These are phyloP conservation scores for Plasmopara viticola DNA, from an alignment of 352 stramenopile genomes.

Conservation along the genomic window DNA sequence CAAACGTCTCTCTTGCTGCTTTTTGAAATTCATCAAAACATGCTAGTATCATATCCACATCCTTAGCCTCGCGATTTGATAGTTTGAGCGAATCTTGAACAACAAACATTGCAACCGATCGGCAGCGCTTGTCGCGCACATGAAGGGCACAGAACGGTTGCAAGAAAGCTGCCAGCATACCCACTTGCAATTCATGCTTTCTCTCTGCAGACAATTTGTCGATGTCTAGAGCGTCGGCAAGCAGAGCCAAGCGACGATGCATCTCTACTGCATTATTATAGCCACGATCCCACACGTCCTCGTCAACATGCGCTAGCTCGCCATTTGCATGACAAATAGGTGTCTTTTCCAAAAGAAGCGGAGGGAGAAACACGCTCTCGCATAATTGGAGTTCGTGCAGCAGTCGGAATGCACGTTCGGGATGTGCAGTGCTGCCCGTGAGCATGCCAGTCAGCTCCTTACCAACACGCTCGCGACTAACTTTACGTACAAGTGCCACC, in stretches of 20 bases:
- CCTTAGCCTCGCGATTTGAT: conserved; percentile 51
- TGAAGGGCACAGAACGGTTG: conserved; percentile 46
- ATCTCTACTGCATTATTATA: conserved; percentile 40
- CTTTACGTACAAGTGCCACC: conserved; percentile 62
- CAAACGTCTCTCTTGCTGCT: conserved; percentile 22
- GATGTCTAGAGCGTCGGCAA: conserved; percentile 21
- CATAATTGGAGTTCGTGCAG: conserved; percentile 52
- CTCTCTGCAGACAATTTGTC: conserved; percentile 29
- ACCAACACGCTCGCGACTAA: conserved; percentile 72
- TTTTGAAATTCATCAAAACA: conserved; percentile 31
- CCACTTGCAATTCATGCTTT: conserved; percentile 42
- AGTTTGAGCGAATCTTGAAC: conserved; percentile 66
- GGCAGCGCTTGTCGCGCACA: conserved; percentile 47
- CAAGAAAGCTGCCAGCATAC: conserved; percentile 50
- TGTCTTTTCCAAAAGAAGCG: conserved; percentile 24
- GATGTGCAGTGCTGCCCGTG: conserved; percentile 53
- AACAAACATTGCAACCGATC: conserved; percentile 38
- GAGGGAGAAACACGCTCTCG: conserved; percentile 47
- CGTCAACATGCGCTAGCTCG: conserved; percentile 10
- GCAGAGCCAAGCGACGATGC: conserved; percentile 26
- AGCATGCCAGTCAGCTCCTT: conserved; percentile 71
- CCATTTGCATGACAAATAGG: conserved; percentile 28
- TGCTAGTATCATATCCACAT: conserved; percentile 51
- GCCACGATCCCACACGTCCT: conserved; percentile 31
- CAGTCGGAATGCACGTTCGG: conserved; percentile 45